Conservation (phyloP, 495 filamentous ascomycete species). For the Xylaria telfairii region DNA sequence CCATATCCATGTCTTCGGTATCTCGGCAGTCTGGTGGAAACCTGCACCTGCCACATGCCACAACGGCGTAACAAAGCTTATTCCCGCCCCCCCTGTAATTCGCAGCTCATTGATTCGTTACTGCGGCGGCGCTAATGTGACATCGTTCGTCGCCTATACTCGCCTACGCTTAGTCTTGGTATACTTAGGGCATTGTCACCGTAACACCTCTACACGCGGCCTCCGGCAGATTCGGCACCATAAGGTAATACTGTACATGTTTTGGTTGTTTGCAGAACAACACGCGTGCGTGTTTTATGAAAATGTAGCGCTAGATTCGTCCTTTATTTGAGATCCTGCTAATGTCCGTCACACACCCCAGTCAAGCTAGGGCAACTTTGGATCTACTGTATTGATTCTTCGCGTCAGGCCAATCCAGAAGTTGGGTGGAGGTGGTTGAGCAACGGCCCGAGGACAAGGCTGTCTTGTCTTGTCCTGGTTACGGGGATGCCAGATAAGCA, state of each 20-base stretch:
- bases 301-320: background rate
- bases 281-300: background rate
- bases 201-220: background rate
- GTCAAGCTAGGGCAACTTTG: background rate
- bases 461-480: background rate
- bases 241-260: too few species aligned
- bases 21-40: constrained; percentile 8
- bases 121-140: background rate
- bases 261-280: too few species aligned
- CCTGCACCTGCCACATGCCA: background rate
- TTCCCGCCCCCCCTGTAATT: background rate
- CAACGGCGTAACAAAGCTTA: constrained; percentile 5
- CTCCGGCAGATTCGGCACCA: background rate
- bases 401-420: background rate
- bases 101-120: background rate
- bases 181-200: background rate
- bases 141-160: background rate
- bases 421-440: background rate
- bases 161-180: too few species aligned
- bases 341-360: background rate
- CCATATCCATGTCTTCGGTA: background rate
- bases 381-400: background rate
- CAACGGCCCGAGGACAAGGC: background rate
- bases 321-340: background rate
- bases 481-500: background rate